These are phyloP conservation scores for Thermochaetoides thermophila DNA, from an alignment of 495 filamentous ascomycete genomes.

Conservation along the genomic window DNA sequence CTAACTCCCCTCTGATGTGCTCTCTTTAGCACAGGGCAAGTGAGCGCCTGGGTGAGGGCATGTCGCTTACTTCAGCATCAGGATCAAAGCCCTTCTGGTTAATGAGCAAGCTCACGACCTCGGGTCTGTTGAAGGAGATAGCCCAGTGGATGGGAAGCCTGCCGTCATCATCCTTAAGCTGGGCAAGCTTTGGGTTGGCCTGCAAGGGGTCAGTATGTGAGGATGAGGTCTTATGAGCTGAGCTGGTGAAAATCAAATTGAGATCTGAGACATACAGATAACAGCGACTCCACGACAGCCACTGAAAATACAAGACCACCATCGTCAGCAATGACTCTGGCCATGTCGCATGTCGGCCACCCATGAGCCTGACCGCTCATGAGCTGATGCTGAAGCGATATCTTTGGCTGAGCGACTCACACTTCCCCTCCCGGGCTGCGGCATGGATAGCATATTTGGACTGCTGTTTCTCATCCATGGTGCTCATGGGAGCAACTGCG, in stretches of 20 bases:
- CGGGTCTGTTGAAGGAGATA: conserved; percentile 62
- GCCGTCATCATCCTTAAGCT: conserved; percentile 69
- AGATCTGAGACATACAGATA: conserved; percentile 49
- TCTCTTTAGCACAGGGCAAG: too few species aligned
- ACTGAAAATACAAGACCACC: too few species aligned
- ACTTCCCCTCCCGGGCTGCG: conserved; percentile 72
- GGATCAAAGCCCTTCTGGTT: conserved; percentile 65
- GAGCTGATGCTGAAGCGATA: too few species aligned
- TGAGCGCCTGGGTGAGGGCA: too few species aligned
- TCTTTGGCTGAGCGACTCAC: conserved; percentile 34
- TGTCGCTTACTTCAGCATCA: conserved; percentile 63
- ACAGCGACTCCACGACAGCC: conserved; percentile 52
- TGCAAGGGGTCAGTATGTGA: conserved; percentile 22
- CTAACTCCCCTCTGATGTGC: too few species aligned
- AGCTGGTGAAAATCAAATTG: too few species aligned
- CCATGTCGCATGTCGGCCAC: too few species aligned
- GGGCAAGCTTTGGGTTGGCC: conserved; percentile 68
- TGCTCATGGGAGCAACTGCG: conserved; percentile 5
- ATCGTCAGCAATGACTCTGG: too few species aligned
- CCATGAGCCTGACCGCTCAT: too few species aligned
- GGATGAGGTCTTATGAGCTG: too few species aligned
- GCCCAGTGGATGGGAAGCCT: conserved; percentile 95
- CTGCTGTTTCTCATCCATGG: conserved; percentile 15
- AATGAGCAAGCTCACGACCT: conserved; percentile 58
- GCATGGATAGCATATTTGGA: conserved; percentile 73